A percentile compares a stretch with the other conserved stretches of the same genome.
Evolutionary conservation across 1,139 yeast genomes (phyloP).

Genomic region (Kurtzmaniella natalensis): DNA sequence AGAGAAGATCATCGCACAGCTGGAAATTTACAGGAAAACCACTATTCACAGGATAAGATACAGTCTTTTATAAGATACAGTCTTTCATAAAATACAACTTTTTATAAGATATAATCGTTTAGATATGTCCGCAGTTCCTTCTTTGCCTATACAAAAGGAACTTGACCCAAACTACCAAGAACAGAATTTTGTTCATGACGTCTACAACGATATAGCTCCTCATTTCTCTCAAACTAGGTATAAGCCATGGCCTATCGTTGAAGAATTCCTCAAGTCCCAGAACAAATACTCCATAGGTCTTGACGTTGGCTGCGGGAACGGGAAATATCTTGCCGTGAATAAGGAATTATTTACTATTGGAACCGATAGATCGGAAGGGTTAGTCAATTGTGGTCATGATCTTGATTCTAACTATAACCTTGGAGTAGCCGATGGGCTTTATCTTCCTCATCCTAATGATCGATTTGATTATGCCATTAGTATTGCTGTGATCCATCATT

Average conservation of each 20-base stretch:
- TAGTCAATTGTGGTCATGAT: conserved; percentile 64
- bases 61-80: no score
- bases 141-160: conserved; percentile 23
- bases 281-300: conserved; percentile 40
- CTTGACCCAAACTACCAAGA: conserved; percentile 58
- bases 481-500: conserved; percentile 94
- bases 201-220: conserved; percentile 85
- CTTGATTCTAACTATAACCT: conserved; percentile 26
- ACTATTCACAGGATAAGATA: no score
- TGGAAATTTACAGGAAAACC: no score
- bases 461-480: conserved; percentile 87
- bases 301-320: conserved; percentile 96
- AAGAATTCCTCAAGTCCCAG: conserved; percentile 49
- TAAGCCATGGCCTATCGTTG: conserved; percentile 98
- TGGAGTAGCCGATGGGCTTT: conserved; percentile 72
- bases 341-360: conserved; percentile 67
- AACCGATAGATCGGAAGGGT: conserved; percentile 77
- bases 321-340: conserved; percentile 79
- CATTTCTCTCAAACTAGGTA: conserved; percentile 93
- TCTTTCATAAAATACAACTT: no score
- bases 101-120: no score
- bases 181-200: conserved; percentile 76
- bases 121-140: conserved; percentile 26
- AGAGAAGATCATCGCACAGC: no score
- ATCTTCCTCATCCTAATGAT: conserved; percentile 57